These are phyloP conservation scores for Anisogramma anomala DNA, from an alignment of 2,329 filamentous ascomycete species.

Conservation along the genomic window DNA sequence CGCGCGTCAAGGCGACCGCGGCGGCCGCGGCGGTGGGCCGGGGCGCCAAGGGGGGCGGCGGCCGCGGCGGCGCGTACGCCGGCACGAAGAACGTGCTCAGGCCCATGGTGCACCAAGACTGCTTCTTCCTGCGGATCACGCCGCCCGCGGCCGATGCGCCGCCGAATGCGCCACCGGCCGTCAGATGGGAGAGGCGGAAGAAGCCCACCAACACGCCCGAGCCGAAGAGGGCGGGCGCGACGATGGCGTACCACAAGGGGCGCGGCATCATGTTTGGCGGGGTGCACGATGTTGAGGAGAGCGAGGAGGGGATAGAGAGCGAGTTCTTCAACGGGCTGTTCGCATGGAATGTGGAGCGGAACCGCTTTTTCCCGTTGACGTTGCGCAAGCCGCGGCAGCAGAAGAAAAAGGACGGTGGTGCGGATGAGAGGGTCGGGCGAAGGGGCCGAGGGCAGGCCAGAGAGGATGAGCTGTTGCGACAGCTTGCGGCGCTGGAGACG, in stretches of 20 bases:
- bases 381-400: slow-evolving; percentile 62
- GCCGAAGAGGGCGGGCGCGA: slow-evolving; percentile 74
- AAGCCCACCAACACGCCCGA: slow-evolving; percentile 80
- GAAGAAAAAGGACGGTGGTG: slow-evolving; percentile 38
- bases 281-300: slow-evolving; percentile 84
- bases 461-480: slow-evolving; percentile 79
- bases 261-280: slow-evolving; percentile 89
- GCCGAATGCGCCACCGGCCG: slow-evolving; percentile 52
- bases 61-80: slow-evolving; percentile 45
- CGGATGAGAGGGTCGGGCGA: slow-evolving; percentile 45
- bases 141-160: slow-evolving; percentile 58
- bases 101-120: slow-evolving; percentile 87
- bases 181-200: slow-evolving; percentile 90
- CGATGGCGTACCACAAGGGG: slow-evolving; percentile 90
- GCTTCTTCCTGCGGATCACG: slow-evolving; percentile 78
- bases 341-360: slow-evolving; percentile 90
- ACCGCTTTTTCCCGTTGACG: slow-evolving; percentile 78
- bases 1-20: slow-evolving; percentile 66
- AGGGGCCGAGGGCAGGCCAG: slow-evolving; percentile 75
- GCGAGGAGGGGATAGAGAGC: slow-evolving; percentile 88
- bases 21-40: slow-evolving; percentile 47
- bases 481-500: slow-evolving; percentile 74
- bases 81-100: slow-evolving; percentile 64
- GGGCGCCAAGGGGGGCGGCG: slow-evolving; percentile 47
- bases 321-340: slow-evolving; percentile 92